Base-by-base conservation (phyloP, 768 basidiomycete genomes). In the Boletus rubropictus region DNA sequence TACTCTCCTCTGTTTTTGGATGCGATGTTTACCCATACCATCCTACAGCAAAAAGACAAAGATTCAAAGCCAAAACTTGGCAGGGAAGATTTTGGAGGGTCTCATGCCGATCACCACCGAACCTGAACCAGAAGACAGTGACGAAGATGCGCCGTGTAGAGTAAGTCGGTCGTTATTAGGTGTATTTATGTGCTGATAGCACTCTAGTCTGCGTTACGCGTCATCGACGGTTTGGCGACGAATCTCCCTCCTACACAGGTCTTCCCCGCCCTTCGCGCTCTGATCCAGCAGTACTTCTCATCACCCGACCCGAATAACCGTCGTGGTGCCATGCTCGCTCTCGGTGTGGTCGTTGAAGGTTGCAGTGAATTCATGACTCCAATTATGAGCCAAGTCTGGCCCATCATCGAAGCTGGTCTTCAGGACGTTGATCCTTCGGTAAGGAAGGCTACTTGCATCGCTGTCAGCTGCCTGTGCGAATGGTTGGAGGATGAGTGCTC, bases 341-440 rank as follows among this genome's bases (percentile, higher is more conserved):
- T 99, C 41, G 96, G 96, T 54, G 90, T 98, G 41, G 82, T 84
- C 37, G 92, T 98, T 48, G 96, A 99, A 66, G 96, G 96, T 15
- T 97, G 95, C 74, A 90, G 87, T 70, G 94, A 98, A 73, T 98
- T 74, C 71, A 97, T 99, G 81, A 90, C 91, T 28, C 91, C 94
- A 8, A 77, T 92, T 56, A 91, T 99, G 78, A 69, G 65, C 50
- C 78, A 89, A 58, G 84, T 99, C 24, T 99, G 96, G 96, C 93
- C 94, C 1, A 75, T 95, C 46, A 82, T 99, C 57, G 89, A 96
- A 62, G 75, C 80, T 40, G 94, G 94, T 55, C 80, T 99, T 27
- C 78, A 76, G 50, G 96, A 99, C 63, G 64, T 69, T 32, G 92
- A 97, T 59, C 76, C 86, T 12, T 77, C 78, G 10, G 96, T 99